Percentiles rank a stretch among this genome's conserved stretches.
phyloP scores from a whole-genome alignment of 2,329 filamentous ascomycete genomes.

The Alternaria incomplexa region DNA sequence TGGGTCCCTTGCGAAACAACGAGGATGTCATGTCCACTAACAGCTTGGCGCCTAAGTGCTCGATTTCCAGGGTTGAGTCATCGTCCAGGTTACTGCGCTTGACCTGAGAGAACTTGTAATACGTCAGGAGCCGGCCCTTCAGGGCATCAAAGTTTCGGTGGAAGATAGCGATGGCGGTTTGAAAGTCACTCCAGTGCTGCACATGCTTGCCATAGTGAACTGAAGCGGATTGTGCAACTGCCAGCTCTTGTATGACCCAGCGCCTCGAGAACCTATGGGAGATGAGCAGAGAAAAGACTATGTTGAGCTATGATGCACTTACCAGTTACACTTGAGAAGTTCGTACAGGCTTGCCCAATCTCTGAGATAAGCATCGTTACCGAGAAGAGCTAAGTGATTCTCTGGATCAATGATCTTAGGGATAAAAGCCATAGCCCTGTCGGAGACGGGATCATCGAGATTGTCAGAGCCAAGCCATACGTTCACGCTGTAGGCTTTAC shows the following conservation, averaged over 20 bases:
- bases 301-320: neutral
- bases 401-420: neutral
- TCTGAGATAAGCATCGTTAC: neutral
- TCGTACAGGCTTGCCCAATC: neutral
- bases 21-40: neutral
- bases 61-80: neutral
- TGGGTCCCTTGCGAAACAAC: neutral
- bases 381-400: neutral
- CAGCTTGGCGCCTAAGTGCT: neutral
- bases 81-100: neutral
- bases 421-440: neutral
- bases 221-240: neutral
- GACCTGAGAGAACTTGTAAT: neutral
- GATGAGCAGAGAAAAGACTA: neutral
- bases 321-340: neutral
- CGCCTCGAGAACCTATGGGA: neutral
- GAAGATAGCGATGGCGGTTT: neutral
- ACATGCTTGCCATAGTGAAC: neutral
- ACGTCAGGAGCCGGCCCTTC: neutral
- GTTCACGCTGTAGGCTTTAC: neutral
- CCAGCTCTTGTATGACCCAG: neutral
- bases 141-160: neutral
- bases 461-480: neutral
- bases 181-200: neutral
- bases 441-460: neutral